Evolutionary conservation across 2,329 filamentous ascomycete species (phyloP).

Genomic region (Phialophora chinensis): DNA sequence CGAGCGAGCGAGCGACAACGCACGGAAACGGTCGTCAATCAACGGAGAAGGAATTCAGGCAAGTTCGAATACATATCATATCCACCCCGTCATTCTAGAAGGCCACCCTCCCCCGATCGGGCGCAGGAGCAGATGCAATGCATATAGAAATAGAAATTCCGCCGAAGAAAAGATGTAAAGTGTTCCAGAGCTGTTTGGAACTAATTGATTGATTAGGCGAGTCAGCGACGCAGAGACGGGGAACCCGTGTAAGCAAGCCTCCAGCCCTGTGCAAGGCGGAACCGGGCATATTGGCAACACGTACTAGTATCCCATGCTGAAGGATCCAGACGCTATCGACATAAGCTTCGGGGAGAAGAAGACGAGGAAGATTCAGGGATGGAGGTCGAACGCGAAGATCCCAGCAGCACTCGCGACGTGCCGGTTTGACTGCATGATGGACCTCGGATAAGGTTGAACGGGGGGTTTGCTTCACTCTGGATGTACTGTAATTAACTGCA

Average conservation of each 20-base stretch:
- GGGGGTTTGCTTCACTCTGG: no score
- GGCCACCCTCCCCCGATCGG: neutral
- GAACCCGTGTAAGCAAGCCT: neutral
- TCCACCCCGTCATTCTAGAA: neutral
- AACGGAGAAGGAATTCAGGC: neutral
- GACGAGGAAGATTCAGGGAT: neutral
- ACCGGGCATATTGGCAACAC: neutral
- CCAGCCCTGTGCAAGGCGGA: neutral
- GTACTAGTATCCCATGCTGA: neutral
- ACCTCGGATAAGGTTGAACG: no score
- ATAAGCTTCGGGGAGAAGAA: conserved; percentile 3
- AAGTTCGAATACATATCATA: neutral
- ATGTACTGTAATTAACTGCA: no score
- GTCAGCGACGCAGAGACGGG: neutral
- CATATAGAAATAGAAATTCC: neutral
- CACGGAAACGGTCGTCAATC: neutral
- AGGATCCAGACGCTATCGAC: conserved; percentile 1
- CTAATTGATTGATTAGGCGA: neutral
- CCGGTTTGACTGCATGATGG: no score
- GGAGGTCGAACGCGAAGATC: neutral
- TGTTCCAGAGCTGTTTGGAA: conserved; percentile 15
- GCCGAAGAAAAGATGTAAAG: neutral
- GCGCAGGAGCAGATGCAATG: neutral
- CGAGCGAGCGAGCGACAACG: neutral
- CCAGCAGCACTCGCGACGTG: no score